Conservation (phyloP, 129 eudicot species). For the Apium graveolens region DNA sequence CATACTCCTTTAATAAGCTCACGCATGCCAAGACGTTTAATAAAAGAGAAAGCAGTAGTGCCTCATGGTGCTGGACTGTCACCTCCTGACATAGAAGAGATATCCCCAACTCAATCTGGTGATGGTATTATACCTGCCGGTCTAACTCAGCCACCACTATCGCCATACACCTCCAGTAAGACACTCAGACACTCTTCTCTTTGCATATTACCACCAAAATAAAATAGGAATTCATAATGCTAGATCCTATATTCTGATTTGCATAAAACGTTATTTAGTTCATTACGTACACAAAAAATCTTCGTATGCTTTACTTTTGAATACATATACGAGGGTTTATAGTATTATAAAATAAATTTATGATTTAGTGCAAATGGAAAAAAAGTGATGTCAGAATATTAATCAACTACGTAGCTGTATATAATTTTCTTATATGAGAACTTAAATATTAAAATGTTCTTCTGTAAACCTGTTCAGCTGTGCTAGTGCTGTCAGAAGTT, state of each 20-base stretch:
- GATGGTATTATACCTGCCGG: slow-evolving; percentile 48
- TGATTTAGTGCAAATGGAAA: neutral
- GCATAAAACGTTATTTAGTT: neutral
- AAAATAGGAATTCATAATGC: neutral
- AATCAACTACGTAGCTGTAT: neutral
- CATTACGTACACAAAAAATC: neutral
- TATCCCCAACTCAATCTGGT: slow-evolving; percentile 62
- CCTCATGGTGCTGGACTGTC: slow-evolving; percentile 37
- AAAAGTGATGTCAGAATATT: neutral
- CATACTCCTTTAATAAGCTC: slow-evolving; percentile 46
- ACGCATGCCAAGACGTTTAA: slow-evolving; percentile 30
- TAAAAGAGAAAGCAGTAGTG: slow-evolving; percentile 30
- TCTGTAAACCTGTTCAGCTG: neutral
- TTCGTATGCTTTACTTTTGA: neutral
- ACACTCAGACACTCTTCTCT: neutral
- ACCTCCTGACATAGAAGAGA: slow-evolving; percentile 47
- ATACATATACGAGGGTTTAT: neutral
- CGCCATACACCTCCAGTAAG: slow-evolving; percentile 74
- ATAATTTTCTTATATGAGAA: neutral
- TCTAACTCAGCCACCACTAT: slow-evolving; percentile 77
- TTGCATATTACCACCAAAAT: neutral
- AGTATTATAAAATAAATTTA: neutral
- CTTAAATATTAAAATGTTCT: neutral
- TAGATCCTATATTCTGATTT: neutral
- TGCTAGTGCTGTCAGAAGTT: neutral